phyloP scores from a whole-genome alignment of 164 flowering plant species.

The Vitis cinerea region DNA sequence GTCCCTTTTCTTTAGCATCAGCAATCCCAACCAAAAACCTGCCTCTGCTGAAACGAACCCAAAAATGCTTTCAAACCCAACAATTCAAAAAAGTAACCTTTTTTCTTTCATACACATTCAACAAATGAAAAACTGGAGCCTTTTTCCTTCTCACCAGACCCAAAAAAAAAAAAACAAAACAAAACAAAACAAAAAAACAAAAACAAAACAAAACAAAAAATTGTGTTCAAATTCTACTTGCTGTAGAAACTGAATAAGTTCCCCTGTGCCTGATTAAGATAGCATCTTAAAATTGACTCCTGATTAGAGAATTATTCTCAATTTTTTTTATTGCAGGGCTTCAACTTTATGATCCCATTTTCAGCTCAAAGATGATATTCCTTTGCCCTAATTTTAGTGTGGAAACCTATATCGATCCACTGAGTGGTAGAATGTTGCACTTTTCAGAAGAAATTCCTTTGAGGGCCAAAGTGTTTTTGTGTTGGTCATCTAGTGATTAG shows the following conservation, averaged over 20 bases:
- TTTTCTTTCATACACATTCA: no score
- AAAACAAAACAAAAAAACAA: no score
- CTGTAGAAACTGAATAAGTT: no score
- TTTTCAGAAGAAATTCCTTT: background rate
- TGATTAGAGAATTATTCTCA: no score
- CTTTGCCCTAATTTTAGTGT: no score
- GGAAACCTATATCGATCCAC: background rate
- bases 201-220: background rate
- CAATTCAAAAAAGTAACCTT: conserved; percentile 1
- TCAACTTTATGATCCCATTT: no score
- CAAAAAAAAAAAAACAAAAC: background rate
- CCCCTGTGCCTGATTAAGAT: background rate
- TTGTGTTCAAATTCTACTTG: no score
- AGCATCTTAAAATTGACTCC: background rate
- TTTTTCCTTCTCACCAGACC: background rate
- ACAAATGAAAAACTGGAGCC: no score
- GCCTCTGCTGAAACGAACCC: conserved; percentile 4
- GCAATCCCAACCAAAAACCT: conserved; percentile 12
- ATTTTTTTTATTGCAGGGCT: no score
- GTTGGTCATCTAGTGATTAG: background rate
- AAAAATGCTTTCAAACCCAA: conserved; percentile 8
- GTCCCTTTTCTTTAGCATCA: conserved; percentile 9
- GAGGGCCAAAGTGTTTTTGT: background rate
- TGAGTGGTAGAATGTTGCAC: background rate
- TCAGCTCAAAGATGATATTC: no score